Evolutionary conservation across 2,329 filamentous ascomycete species (phyloP).

Genomic region (Scorias spongiosa): DNA sequence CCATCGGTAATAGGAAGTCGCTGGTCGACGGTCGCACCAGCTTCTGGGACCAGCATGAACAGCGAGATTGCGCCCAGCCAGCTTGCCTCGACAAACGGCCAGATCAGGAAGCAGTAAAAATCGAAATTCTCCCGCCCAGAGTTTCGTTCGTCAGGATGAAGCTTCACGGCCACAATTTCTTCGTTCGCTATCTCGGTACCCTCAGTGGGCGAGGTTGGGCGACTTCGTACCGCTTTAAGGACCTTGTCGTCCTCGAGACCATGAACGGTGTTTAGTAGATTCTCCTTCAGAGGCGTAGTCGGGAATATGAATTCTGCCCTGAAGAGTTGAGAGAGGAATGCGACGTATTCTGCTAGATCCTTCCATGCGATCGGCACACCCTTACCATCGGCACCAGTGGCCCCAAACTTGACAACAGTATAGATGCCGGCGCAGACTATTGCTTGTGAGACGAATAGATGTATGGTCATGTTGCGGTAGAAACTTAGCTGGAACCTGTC

Average conservation of each 20-base stretch:
- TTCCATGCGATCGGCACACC: constrained; percentile 51
- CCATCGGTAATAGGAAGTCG: constrained; percentile 9
- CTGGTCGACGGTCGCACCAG: constrained; percentile 2
- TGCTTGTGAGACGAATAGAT: constrained; percentile 88
- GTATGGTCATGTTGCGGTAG: constrained; percentile 98
- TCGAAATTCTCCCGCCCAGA: constrained; percentile 88
- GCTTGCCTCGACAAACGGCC: constrained; percentile 90
- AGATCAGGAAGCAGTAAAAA: constrained; percentile 97
- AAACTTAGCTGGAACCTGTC: constrained; percentile 93
- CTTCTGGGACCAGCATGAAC: constrained; percentile 68
- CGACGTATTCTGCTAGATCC: constrained; percentile 62
- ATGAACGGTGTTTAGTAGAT: constrained; percentile 64
- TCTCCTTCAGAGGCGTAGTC: constrained; percentile 64
- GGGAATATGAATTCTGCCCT: constrained; percentile 95
- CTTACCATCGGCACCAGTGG: constrained; percentile 59
- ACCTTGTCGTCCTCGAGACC: constrained; percentile 68
- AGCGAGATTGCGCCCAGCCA: constrained; percentile 86
- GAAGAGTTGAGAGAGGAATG: constrained; percentile 86
- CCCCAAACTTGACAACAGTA: constrained; percentile 75
- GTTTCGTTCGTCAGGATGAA: constrained; percentile 60
- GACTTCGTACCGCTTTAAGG: constrained; percentile 47
- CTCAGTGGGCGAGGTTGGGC: constrained; percentile 19
- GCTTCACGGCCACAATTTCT: constrained; percentile 50
- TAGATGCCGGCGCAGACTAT: constrained; percentile 86
- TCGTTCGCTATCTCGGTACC: constrained; percentile 19